phyloP scores from a whole-genome alignment of 2,329 filamentous ascomycete species.

The Tolypocladium inflatum region DNA sequence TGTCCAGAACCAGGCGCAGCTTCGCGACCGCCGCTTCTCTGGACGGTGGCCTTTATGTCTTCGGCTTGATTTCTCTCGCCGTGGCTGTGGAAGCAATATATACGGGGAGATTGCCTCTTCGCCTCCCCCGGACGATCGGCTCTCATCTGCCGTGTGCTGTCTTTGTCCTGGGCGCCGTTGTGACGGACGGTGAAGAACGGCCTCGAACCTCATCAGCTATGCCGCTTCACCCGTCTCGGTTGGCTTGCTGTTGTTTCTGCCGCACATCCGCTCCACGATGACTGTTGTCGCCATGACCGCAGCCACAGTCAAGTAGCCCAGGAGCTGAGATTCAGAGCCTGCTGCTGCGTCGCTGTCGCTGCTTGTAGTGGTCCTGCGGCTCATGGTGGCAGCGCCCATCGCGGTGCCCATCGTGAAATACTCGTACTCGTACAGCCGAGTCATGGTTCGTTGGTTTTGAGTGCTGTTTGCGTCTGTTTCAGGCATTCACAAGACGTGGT shows the following conservation, averaged over 20 bases:
- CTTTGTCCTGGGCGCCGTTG: not conserved
- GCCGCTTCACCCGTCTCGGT: not conserved
- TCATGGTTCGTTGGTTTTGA: not conserved
- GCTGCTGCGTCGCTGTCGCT: not conserved
- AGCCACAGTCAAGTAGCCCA: not conserved
- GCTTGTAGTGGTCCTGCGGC: slow-evolving; percentile 1
- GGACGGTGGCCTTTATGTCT: not conserved
- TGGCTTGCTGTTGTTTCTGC: not conserved
- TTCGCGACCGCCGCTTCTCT: not conserved
- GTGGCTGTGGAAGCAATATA: not conserved
- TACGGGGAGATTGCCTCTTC: not conserved
- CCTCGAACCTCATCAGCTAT: not conserved
- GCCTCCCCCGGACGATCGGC: not conserved
- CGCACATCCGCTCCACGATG: not conserved
- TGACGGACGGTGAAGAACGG: not conserved
- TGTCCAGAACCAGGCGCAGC: not conserved
- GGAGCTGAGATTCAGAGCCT: too few species aligned
- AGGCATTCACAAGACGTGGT: not conserved
- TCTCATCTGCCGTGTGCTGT: not conserved
- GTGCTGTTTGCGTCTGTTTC: not conserved
- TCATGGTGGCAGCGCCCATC: slow-evolving; percentile 15
- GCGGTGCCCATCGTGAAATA: slow-evolving; percentile 19
- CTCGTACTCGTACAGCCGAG: slow-evolving; percentile 10
- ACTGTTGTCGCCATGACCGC: not conserved
- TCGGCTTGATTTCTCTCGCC: not conserved